Evolutionary conservation across 331 rosid genomes (phyloP), one percentile per base, ranked within the genome.

Genomic region (Arachis monticola): DNA sequence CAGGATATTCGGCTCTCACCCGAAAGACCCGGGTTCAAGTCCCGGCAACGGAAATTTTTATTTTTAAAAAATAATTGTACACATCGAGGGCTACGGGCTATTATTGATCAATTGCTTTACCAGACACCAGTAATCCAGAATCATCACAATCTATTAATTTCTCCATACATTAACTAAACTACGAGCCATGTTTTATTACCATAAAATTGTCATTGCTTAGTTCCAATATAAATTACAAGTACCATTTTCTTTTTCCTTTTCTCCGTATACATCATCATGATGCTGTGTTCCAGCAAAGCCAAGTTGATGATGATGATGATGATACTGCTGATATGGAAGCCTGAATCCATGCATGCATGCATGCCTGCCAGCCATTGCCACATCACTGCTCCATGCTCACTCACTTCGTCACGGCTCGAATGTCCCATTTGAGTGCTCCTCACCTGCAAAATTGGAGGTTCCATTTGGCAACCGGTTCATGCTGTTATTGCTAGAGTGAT

Each of bases 371-470:
- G 55, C 5, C 48, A 80, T 64, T 63, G 69, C 44, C 44, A 27
- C 67, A 61, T 62, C 59, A 45, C 77, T 3, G 22, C 38, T 32
- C 38, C 3, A 32, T 3, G 2, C 38, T 32, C 38, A 3, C 52
- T 66, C 61, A 45, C 75, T 12, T 72, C 63, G 60, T 92, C 91
- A 88, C 61, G 82, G 89, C n/a, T 87, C 92, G 3, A 60, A 74
- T 45, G 88, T 62, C 62, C 98, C 99, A n/a, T 90, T 95, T 0
- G 87, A 85, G 85, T 86, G 88, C 78, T 90, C 97, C 77, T 89
- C 97, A 7, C 96, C 91, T 12, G 90, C 84, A 73, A 76, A 76
- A 82, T 73, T 45, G 4, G 91, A 85, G 30, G 83, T 69, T 84
- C 99, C 98, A 83, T 95, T 92, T 64, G 93, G 77, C 74, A 89